Base-by-base conservation (phyloP, 1,139 yeast genomes). In the Geotrichum carabidarum region DNA sequence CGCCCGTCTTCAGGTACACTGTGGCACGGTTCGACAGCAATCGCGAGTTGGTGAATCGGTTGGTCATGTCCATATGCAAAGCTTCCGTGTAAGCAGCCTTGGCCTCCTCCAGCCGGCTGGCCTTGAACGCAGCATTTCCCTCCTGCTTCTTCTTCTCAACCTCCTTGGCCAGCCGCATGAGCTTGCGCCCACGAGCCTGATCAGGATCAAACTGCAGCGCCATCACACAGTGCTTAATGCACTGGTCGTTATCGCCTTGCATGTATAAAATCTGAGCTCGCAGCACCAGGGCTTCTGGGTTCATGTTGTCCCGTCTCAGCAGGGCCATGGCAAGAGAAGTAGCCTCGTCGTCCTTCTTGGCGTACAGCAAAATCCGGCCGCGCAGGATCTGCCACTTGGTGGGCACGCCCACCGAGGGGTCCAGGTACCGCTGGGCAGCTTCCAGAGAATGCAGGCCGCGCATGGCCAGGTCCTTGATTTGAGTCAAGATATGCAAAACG, bases 1-100 rank as follows among this genome's bases (percentile, higher is more conserved):
- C 77, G 7, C 75, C 69, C 5, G 84, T 70, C 61, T 84, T 81
- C 53, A 86, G 68, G 61, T 81, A 78, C 32, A 90, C 80, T 67
- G 87, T 84, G 2, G 97, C 94, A 53, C 91, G 74, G 68, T 91
- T 91, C 12, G 96, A 83, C 67, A 79, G 85, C 5, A 88, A 74
- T 4, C 85, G 78, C 0, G 95, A 78, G 54, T 70, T 70, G 42
- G 65, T 63, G 42, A 61, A 62, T 44, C 59, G 58, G 62, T 84
- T 82, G 4, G 64, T 55, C 0, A 82, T 77, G 58, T 82, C 84
- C 45, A 79, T 57, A 8, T 71, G 74, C 42, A 87, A 76, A 4
- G 96, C 95, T 59, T 80, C 79, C 2, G 84, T 71, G 68, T 91
- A 91, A 2, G 78, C 70, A 40, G 74, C 70, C 8, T 82, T 79